Evolutionary conservation across 2,329 filamentous ascomycete genomes (phyloP), one percentile per base, ranked within the genome.

Genomic region (Lecanicillium sp.): DNA sequence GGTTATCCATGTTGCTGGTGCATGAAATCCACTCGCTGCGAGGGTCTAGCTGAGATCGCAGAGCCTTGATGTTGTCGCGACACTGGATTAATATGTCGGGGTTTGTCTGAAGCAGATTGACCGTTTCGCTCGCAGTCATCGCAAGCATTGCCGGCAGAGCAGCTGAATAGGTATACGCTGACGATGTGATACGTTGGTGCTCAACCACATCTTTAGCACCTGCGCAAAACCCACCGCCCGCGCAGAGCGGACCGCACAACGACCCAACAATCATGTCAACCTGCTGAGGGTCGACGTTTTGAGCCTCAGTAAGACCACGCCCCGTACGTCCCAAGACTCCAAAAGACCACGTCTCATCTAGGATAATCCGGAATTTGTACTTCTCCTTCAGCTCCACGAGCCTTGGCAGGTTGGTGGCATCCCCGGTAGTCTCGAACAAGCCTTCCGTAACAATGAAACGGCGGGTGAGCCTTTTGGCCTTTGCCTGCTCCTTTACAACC

Each of bases 201-300:
- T 94, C 87, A 14, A 97, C 86, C 14, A 97, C 89, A 56, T 96
- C 92, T 47, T 82, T 81, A 29, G 83, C 82, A 14, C 89, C 90
- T 13, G 90, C 89, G 58, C 92, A 98, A 69, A 98, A 98, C 13
- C 92, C 92, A 50, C 94, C 92, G 40, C 89, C 90, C 9, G 87
- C 88, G 55, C 90, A 92, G 28, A 98, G 72, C 13, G 89, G 84
- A 3, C 92, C 90, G 11, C 90, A 81, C 33, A 98, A 77, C 27
- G 87, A 94, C 31, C 94, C 92, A 37, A 97, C 77, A 49, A 98
- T 90, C 88, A 98, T 96, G 66, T 98, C 92, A 36, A 98, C 81
- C 56, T 94, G 85, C 9, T 83, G 79, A 1, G 90, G 81, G 58
- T 97, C 92, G 14, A 98, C 90, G 51, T 97, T 95, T 57, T 97